Evolutionary conservation across 306 rosid genomes (phyloP).

Genomic region (Dryas octopetala): DNA sequence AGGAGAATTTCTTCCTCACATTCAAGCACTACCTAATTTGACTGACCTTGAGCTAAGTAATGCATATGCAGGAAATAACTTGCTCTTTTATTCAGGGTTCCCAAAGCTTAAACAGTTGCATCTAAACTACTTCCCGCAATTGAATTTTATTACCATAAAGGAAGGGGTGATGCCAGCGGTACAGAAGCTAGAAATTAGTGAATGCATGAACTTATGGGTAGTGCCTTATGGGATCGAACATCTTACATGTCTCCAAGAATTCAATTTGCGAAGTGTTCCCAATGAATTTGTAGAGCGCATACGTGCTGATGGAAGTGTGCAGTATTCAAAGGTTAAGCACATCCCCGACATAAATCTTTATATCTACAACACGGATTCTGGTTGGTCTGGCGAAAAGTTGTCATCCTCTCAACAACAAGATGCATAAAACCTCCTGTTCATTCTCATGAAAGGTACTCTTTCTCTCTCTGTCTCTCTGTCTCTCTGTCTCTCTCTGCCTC

Average conservation of each 20-base stretch:
- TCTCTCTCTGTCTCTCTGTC: no score
- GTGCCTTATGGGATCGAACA: constrained; percentile 6
- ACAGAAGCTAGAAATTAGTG: not conserved
- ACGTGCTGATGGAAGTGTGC: not conserved
- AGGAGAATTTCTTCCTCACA: not conserved
- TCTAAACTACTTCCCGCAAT: not conserved
- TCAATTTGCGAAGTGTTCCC: not conserved
- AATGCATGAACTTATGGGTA: not conserved
- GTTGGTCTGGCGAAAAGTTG: not conserved
- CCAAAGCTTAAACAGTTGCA: not conserved
- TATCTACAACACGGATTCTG: not conserved
- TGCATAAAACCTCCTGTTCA: no score
- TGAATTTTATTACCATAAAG: constrained; percentile 4
- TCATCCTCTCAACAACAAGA: no score
- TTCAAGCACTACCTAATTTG: constrained; percentile 7
- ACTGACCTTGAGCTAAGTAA: not conserved
- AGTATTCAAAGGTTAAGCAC: constrained; percentile 5
- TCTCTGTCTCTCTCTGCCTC: no score
- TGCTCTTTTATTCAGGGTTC: constrained; percentile 12
- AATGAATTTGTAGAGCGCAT: not conserved
- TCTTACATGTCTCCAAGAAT: constrained; percentile 2
- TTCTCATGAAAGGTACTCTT: no score
- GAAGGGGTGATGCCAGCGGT: constrained; percentile 6
- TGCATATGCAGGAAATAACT: not conserved
- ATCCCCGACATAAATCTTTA: not conserved